Base-by-base conservation (phyloP, 192 early-diverging fungal genomes). In the Globomyces pollinis-pini region DNA sequence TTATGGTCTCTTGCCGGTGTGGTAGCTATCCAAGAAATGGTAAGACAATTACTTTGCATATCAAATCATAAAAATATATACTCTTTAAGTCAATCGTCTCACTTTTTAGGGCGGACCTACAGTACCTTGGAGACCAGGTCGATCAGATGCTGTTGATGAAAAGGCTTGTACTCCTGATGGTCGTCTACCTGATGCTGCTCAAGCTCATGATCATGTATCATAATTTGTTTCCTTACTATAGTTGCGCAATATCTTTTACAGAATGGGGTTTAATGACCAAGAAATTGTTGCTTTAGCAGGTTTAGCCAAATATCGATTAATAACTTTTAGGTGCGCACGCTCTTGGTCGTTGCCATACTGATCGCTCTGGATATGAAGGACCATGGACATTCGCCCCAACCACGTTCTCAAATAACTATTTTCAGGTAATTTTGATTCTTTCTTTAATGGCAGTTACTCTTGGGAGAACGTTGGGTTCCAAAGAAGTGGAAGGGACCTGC, bases 341-440 rank as follows among this genome's bases (percentile, higher is more conserved):
- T 38, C 65, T 89, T 38, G 75, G 50, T n/a, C 36, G 51, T 36
- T 86, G 84, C 70, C 85, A 87, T 65, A 64, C 61, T 20, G 86
- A 88, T 63, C 78, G 85, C 18, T 81, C 76, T 52, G 86, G 86
- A 33, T 87, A 64, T 59, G 75, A 82, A 29, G 84, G 85, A 50
- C 78, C 69, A 20, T 76, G 74, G 74, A 67, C 68, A 13, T 55
- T 56, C 31, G 35, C 68, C 6, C 73, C 73, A 29, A 96, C 86
- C 1, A 69, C 78, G 36, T 92, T 97, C 73, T 87, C 89, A 61
- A 97, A 97, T 77, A 80, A 83, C 38, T 94, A 82, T 74, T 97
- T 69, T 74, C 83, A 56, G 26, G 39, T 39, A 54, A 31, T 61
- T 28, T 6, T 44, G 20, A 8, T n/a, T n/a, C n/a, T n/a, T n/a